These are phyloP conservation scores for Stachybotrys echinatus DNA, from an alignment of 2,329 filamentous ascomycete genomes.

Conservation along the genomic window DNA sequence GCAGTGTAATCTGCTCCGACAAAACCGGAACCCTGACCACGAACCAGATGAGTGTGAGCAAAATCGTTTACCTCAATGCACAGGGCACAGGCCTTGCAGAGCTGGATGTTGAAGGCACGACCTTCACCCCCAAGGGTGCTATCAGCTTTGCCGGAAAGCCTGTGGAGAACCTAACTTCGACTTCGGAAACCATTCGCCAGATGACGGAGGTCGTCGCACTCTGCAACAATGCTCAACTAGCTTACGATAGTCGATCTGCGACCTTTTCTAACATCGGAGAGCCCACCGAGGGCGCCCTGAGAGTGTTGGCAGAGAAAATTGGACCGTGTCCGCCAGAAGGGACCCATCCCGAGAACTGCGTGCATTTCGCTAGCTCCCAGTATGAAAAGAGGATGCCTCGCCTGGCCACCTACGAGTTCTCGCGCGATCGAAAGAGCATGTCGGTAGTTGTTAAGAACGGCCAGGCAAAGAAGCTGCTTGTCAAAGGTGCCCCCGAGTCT, in stretches of 20 bases:
- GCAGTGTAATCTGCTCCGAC: conserved; percentile 98
- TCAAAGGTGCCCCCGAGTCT: conserved; percentile 94
- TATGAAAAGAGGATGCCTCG: conserved; percentile 74
- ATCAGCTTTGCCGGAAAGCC: conserved; percentile 65
- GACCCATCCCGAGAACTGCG: conserved; percentile 53
- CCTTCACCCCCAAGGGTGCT: conserved; percentile 77
- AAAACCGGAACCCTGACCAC: conserved; percentile 98
- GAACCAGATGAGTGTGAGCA: conserved; percentile 98
- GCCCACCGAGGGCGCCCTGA: conserved; percentile 88
- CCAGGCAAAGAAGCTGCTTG: conserved; percentile 71
- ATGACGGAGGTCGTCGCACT: conserved; percentile 68
- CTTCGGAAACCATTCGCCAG: conserved; percentile 73
- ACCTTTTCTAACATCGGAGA: conserved; percentile 83
- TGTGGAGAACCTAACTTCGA: conserved; percentile 61
- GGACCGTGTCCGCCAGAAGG: conserved; percentile 66
- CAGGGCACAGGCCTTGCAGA: conserved; percentile 73
- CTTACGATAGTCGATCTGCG: conserved; percentile 71
- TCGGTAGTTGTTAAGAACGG: conserved; percentile 79
- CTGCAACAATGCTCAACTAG: conserved; percentile 83
- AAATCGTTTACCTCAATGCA: conserved; percentile 77
- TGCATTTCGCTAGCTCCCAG: conserved; percentile 77
- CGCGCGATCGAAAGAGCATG: conserved; percentile 98
- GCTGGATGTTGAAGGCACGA: conserved; percentile 86
- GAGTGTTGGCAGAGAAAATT: conserved; percentile 89
- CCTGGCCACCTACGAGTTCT: conserved; percentile 92